These are phyloP conservation scores for Aspergillus ustus DNA, from an alignment of 2,329 filamentous ascomycete genomes.

Conservation along the genomic window DNA sequence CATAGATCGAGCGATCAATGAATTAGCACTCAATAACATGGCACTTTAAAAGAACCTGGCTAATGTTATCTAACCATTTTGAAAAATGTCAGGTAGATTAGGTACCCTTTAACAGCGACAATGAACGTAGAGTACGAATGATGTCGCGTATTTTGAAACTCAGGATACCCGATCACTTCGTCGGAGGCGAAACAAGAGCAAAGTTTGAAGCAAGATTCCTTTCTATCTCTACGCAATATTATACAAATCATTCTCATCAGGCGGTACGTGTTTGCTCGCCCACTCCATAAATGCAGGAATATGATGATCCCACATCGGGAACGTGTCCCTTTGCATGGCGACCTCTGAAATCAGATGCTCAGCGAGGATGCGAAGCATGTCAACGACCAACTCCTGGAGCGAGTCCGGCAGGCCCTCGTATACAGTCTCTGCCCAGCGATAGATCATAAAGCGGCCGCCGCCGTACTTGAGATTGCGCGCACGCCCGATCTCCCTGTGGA, in stretches of 20 bases:
- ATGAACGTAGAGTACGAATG: background rate
- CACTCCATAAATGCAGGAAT: background rate
- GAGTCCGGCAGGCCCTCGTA: constrained; percentile 36
- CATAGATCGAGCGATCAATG: background rate
- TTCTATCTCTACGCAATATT: background rate
- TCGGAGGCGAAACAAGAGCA: background rate
- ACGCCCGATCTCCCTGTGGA: constrained; percentile 12
- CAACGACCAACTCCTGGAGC: constrained; percentile 40
- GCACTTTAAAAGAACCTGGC: too few species aligned
- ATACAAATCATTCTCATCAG: background rate
- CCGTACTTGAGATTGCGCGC: background rate
- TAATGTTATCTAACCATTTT: too few species aligned
- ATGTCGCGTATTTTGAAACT: background rate
- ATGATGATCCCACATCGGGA: constrained; percentile 2
- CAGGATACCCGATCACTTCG: too few species aligned
- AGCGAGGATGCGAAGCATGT: constrained; percentile 25
- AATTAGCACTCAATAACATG: background rate
- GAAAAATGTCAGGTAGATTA: too few species aligned
- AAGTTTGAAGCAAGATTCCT: background rate
- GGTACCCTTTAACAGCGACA: too few species aligned
- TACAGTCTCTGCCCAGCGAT: constrained; percentile 48
- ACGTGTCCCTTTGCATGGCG: background rate
- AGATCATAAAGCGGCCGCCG: constrained; percentile 25
- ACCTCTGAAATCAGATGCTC: background rate
- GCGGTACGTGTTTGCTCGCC: background rate